Evolutionary conservation across 139 green algal genomes (phyloP), one percentile per base, ranked within the genome.

Genomic region (Chlamydomonas sp.): DNA sequence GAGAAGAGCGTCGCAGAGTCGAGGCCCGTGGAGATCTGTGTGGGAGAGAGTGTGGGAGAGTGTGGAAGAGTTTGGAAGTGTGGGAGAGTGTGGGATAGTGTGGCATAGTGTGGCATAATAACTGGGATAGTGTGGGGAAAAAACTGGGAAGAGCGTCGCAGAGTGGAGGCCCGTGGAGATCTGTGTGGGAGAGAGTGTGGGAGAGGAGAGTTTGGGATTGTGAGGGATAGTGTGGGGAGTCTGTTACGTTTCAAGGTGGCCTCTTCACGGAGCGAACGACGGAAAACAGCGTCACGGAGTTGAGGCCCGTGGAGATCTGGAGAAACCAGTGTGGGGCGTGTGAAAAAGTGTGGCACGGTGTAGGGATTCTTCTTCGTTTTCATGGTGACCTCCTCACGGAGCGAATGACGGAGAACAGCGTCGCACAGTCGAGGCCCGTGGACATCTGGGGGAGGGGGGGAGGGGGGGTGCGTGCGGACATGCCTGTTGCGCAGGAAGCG

Each of bases 91-190:
- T 28, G 16, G 31, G 13, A 49, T 48, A 30, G 26, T 69, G 28
- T 24, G 28, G 49, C 26, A 49, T 30, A 69, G 31, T 30, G 31
- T 49, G 16, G 31, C n/a, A 13, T 8, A 28, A 69, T 43, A 6
- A 22, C 16, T 10, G 16, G n/a, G n/a, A n/a, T n/a, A n/a, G n/a
- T n/a, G n/a, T n/a, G n/a, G n/a, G n/a, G n/a, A n/a, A 5, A 85
- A 58, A 24, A 92, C 81, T 47, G 35, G 72, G 73, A 83, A 96
- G 8, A 90, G 87, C 16, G 91, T 95, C 39, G 87, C 82, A 4
- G 35, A 67, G 69, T 86, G 77, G 43, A 86, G 77, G 28, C 81
- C 76, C 6, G 84, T 85, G 71, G 43, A 73, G 48, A 88, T 83
- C 64, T 88, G 79, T 62, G 78, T 76, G 83, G 13, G 43, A 26